Base-by-base conservation (phyloP, 192 early-diverging fungal genomes). In the Allomyces macrogynus region DNA sequence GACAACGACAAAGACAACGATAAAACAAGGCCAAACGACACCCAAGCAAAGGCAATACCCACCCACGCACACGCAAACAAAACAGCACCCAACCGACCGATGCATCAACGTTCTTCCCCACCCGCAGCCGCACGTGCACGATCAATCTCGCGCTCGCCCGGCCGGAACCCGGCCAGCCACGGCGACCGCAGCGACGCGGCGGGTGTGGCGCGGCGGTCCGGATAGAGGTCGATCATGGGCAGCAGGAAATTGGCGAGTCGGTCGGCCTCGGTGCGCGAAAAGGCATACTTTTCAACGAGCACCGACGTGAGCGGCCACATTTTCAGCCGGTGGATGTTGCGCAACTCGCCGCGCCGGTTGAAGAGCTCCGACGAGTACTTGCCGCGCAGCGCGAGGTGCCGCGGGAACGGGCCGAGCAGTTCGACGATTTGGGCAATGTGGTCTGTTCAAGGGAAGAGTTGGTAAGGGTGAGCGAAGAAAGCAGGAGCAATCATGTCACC, bases 401-500 rank as follows among this genome's bases (percentile, higher is more conserved):
- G 87, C 0, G 88, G 86, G 70, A 95, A 87, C 4, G 77, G 76
- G n/a, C 92, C 95, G 24, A 98, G 70, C 18, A 94, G 81, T 72
- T 98, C 95, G 26, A 90, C 86, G 64, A 98, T 96, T 74, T 94
- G 95, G 0, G 95, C 95, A 63, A 98, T 78, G 68, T 98, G 95
- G 74, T 98, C 95, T 89, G 64, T 49, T 68, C 11, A 24, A 66
- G 24, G 0, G 7, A 40, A 7, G 8, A 40, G 32, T 40, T 2
- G 32, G 7, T 0, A 40, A 40, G 3, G 24, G 66, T 62, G 40
- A 49, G 22, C 60, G 60, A n/a, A n/a, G 27, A 23, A 43, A 43
- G 42, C 10, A 62, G 12, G 27, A 65, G 14, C 40, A 23, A 32
- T 25, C 24, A 67, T 4, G 43, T 57, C 44, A 16, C 23, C 16